Percentiles rank a stretch among this genome's conserved stretches.
phyloP scores from a whole-genome alignment of 2,329 filamentous ascomycete genomes.

The Aureobasidium namibiae region DNA sequence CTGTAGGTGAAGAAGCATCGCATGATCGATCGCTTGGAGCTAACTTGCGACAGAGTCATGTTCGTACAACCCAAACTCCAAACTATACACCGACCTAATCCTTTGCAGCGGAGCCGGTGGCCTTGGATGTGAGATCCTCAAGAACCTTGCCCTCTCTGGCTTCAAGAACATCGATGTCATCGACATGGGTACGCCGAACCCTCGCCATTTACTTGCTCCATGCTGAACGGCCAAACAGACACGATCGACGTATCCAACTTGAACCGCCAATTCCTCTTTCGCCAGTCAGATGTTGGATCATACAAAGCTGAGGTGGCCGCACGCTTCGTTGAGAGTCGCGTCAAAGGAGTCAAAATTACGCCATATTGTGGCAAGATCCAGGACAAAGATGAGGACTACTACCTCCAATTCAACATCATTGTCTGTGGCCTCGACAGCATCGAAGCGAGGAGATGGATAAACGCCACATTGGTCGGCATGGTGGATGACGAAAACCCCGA shows the following conservation, averaged over 20 bases:
- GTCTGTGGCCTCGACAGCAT: slow-evolving; percentile 95
- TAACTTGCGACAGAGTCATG: slow-evolving; percentile 40
- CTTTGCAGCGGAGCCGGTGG: slow-evolving; percentile 74
- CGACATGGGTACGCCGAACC: slow-evolving; percentile 67
- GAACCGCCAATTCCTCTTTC: slow-evolving; percentile 95
- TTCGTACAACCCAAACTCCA: slow-evolving; percentile 32
- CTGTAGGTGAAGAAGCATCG: slow-evolving; percentile 16
- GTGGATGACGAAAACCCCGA: slow-evolving; percentile 77
- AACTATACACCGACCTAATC: neutral
- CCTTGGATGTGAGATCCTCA: slow-evolving; percentile 90
- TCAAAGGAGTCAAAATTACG: slow-evolving; percentile 86
- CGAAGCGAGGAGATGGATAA: slow-evolving; percentile 97
- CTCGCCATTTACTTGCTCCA: slow-evolving; percentile 1
- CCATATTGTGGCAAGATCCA: slow-evolving; percentile 93
- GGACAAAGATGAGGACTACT: slow-evolving; percentile 92
- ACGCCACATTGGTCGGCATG: slow-evolving; percentile 83
- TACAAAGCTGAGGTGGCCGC: slow-evolving; percentile 91
- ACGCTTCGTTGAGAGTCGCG: slow-evolving; percentile 78
- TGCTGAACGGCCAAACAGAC: slow-evolving; percentile 38
- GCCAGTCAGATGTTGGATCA: slow-evolving; percentile 82
- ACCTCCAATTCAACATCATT: slow-evolving; percentile 91
- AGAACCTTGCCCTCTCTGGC: slow-evolving; percentile 88
- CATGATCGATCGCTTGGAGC: slow-evolving; percentile 16
- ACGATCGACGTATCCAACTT: slow-evolving; percentile 98
- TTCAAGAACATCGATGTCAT: slow-evolving; percentile 98